Evolutionary conservation across 1,284 basidiomycete species (phyloP), one percentile per base, ranked within the genome.

Genomic region (Volvariella surrecta): DNA sequence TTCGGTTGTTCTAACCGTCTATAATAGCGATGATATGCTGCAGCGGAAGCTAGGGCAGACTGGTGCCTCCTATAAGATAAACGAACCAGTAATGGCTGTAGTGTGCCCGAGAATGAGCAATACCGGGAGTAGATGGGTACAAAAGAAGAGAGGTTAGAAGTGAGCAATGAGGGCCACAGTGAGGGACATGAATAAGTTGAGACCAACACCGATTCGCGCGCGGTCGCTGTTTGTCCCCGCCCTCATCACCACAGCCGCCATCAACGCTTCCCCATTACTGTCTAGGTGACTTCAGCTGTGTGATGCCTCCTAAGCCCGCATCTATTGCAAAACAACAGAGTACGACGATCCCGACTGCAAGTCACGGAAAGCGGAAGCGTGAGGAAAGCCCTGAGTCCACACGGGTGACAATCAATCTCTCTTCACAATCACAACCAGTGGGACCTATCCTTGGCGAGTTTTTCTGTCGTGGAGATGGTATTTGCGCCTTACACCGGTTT

Each of bases 401-500:
- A 35, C 4, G 34, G 34, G n/a, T 35, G 34, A 35, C 13, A n/a
- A 35, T 35, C 18, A 7, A 15, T n/a, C 13, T 35, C n/a, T 15
- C 34, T 13, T 54, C 58, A 62, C 73, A 24, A 52, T 68, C 48
- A 58, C 72, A 32, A 66, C 63, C 73, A 50, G 60, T 76, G 40
- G 86, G 84, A 13, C 87, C 88, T 46, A 72, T 83, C 21, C 74
- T 90, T 52, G 85, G 87, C 88, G 58, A 58, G 74, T 64, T 43
- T 21, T 38, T 31, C 30, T 22, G 35, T 28, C 24, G 24, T 44
- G 49, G 20, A 31, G 43, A 40, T 47, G 21, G 20, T 39, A 18
- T 46, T 44, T 28, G 32, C n/a, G n/a, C n/a, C n/a, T n/a, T n/a
- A n/a, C n/a, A n/a, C n/a, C n/a, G 32, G 6, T 6, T 7, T 50